Percentiles rank a stretch among this genome's conserved stretches.
These are phyloP conservation scores for Daedaleopsis sinensis DNA, from an alignment of 768 basidiomycete species.

Conservation along the genomic window DNA sequence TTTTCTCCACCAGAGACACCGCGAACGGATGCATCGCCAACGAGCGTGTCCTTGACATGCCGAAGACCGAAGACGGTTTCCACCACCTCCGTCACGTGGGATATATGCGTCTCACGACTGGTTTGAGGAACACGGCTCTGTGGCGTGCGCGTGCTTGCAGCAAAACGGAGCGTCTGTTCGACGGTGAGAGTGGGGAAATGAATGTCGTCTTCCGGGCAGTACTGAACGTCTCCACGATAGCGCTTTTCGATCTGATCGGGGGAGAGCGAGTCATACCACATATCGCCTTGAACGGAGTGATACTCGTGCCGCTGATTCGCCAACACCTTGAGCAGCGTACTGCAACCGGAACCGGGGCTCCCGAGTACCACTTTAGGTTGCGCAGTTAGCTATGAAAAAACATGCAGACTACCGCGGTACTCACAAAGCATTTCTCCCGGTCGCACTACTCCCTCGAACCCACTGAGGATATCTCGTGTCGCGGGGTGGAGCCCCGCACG, in stretches of 20 bases:
- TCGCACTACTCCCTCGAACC: slow-evolving; percentile 57
- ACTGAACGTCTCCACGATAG: slow-evolving; percentile 80
- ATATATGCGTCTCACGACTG: slow-evolving; percentile 46
- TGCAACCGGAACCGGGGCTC: slow-evolving; percentile 84
- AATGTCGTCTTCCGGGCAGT: slow-evolving; percentile 83
- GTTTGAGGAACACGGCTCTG: slow-evolving; percentile 48
- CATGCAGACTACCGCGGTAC: slow-evolving; percentile 32
- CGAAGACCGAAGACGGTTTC: slow-evolving; percentile 75
- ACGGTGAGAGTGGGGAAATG: slow-evolving; percentile 88
- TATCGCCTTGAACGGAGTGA: slow-evolving; percentile 65
- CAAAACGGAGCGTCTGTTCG: slow-evolving; percentile 72
- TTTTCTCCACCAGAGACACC: slow-evolving; percentile 78
- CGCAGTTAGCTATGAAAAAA: neutral
- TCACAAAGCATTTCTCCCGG: slow-evolving; percentile 73
- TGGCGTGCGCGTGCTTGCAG: slow-evolving; percentile 70
- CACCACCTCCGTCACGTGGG: slow-evolving; percentile 52
- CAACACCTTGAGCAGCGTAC: slow-evolving; percentile 79
- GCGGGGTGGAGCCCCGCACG: slow-evolving; percentile 59
- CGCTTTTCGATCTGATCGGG: slow-evolving; percentile 62
- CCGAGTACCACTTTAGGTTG: slow-evolving; percentile 73
- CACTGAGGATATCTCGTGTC: slow-evolving; percentile 53
- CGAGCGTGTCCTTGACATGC: slow-evolving; percentile 69
- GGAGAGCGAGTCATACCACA: slow-evolving; percentile 76
- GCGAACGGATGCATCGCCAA: slow-evolving; percentile 77
- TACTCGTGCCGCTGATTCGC: slow-evolving; percentile 76